Evolutionary conservation across 2,329 filamentous ascomycete genomes (phyloP), one percentile per base, ranked within the genome.

Genomic region (Pseudogymnoascus sp.): DNA sequence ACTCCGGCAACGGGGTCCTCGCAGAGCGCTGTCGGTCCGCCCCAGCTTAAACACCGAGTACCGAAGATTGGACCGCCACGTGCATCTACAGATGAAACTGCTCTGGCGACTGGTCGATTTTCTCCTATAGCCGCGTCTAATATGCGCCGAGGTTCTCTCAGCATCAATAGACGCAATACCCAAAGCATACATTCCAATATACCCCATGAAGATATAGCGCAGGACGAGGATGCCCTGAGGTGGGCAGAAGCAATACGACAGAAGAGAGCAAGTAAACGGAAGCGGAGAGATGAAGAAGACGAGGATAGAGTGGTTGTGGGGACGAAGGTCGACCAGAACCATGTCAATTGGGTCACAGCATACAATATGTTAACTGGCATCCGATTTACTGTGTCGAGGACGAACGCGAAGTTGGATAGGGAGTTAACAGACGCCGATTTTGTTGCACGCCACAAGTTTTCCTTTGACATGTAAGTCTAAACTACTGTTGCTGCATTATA

Each of bases 301-400:
- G 95, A 98, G 65, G 93, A 98, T 71, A 86, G 93, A 66, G 93
- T 99, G 8, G 84, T 98, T 33, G 93, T 99, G 16, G 95, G 95
- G 65, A 99, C 91, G 64, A 98, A 97, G 78, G 95, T 99, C 61
- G 95, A 99, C 74, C 93, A 98, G 79, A 90, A 91, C 71, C 95
- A 99, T 75, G 90, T 91, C 69, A 98, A 98, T 76, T 99, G 90
- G 88, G 92, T 96, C 50, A 97, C 92, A 1, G 95, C 95, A 64
- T 99, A 99, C 80, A 99, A 99, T 77, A 99, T 99, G 95, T 84
- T 99, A 78, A 99, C 95, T 40, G 95, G 95, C 67, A 99, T 99
- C 74, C 92, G 95, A 63, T 96, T 98, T 71, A 93, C 91, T 46
- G 95, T 99, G 26, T 98, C 93, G 67, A 84, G 95, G 71, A 96